These are phyloP conservation scores for Coemansia sp. DNA, from an alignment of 192 early-diverging fungal genomes.

Conservation along the genomic window DNA sequence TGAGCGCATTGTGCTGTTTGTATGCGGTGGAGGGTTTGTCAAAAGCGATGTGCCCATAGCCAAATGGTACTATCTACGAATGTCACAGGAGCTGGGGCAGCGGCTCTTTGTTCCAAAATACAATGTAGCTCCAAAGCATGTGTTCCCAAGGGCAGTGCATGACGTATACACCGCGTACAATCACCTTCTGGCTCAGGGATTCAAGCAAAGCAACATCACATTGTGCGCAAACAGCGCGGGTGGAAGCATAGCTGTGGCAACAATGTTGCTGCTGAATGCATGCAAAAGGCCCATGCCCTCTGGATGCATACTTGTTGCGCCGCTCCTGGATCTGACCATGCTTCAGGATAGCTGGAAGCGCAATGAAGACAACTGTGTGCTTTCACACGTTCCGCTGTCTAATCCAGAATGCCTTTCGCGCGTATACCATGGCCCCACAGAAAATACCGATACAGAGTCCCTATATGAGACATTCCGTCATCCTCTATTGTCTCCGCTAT, in stretches of 20 bases:
- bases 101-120: slow-evolving; percentile 36
- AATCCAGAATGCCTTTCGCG: slow-evolving; percentile 14
- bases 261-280: slow-evolving; percentile 11
- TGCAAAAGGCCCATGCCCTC: neutral
- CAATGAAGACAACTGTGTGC: slow-evolving; percentile 20
- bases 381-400: neutral
- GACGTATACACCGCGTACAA: slow-evolving; percentile 26
- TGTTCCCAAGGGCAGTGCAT: slow-evolving; percentile 28
- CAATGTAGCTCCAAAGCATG: slow-evolving; percentile 16
- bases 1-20: slow-evolving; percentile 22
- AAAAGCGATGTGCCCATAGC: slow-evolving; percentile 7
- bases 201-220: slow-evolving; percentile 13
- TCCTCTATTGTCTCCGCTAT: slow-evolving; percentile 25
- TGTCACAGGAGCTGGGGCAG: slow-evolving; percentile 19
- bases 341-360: slow-evolving; percentile 16
- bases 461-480: slow-evolving; percentile 7
- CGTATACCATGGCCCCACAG: slow-evolving; percentile 22
- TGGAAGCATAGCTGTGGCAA: slow-evolving; percentile 20
- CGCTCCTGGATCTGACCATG: slow-evolving; percentile 27
- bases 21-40: slow-evolving; percentile 29
- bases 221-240: slow-evolving; percentile 26
- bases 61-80: slow-evolving; percentile 18
- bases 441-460: neutral
- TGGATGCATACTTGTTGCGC: slow-evolving; percentile 14
- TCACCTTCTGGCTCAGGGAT: slow-evolving; percentile 16